phyloP scores from a whole-genome alignment of 805 yeast species.

The Candida loeiensis region DNA sequence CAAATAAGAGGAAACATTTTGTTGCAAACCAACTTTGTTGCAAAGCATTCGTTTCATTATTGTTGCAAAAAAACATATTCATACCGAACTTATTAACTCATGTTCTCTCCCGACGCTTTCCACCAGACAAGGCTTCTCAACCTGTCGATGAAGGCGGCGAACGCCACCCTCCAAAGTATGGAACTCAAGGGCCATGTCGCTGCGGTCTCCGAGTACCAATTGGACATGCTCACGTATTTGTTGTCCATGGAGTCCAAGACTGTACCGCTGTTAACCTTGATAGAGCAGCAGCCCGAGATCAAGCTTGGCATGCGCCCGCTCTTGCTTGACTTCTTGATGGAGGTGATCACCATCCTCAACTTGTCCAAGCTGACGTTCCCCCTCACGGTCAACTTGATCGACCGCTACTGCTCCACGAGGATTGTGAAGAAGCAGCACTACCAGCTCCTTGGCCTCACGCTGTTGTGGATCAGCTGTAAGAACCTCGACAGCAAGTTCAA shows the following conservation, averaged over 20 bases:
- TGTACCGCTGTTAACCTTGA: conserved; percentile 24
- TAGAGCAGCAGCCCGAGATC: conserved; percentile 46
- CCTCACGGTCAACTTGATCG: conserved; percentile 42
- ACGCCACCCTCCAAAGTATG: conserved; percentile 41
- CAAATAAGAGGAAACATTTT: too few relatives aligned
- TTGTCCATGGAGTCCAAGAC: conserved; percentile 20
- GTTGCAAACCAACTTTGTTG: not conserved
- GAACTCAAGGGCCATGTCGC: conserved; percentile 41
- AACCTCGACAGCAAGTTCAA: conserved; percentile 54
- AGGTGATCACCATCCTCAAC: conserved; percentile 39
- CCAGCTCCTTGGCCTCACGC: conserved; percentile 42
- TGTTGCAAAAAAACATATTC: conserved; percentile 1
- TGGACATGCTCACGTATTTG: conserved; percentile 39
- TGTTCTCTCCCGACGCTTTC: conserved; percentile 29
- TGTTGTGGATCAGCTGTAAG: conserved; percentile 44
- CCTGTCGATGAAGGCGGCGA: conserved; percentile 34
- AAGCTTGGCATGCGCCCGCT: conserved; percentile 43
- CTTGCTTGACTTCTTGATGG: conserved; percentile 42
- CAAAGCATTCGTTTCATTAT: not conserved
- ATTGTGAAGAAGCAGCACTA: conserved; percentile 45
- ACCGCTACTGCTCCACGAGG: conserved; percentile 42
- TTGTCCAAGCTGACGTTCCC: conserved; percentile 42
- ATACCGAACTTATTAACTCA: too few relatives aligned
- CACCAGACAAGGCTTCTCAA: conserved; percentile 31
- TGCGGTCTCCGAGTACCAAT: conserved; percentile 37